Base-by-base conservation (phyloP, 352 stramenopile genomes). In the Phytophthora megakarya region DNA sequence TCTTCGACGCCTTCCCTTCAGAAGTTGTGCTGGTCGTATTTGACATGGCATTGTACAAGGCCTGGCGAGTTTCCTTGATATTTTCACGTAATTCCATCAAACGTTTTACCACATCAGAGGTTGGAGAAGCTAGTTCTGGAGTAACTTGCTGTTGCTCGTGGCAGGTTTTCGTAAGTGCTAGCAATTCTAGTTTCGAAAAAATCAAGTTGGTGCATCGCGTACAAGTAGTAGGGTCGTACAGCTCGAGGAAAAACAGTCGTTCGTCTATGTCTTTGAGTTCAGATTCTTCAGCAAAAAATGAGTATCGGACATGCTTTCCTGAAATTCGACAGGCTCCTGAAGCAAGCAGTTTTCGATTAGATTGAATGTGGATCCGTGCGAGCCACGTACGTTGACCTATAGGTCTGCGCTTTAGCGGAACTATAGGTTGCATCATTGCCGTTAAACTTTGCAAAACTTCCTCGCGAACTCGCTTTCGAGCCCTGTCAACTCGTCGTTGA, bases 141-240 rank as follows among this genome's bases (percentile, higher is more conserved):
- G 84, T 50, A 5, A 60, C 22, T 33, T 65, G 51, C 1, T 86
- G 69, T 32, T 81, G 73, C 9, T 75, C 71, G 12, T 86, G 77
- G 10, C 60, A 45, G 7, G 16, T n/a, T 51, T 87, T 87, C 13
- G 80, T 77, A 22, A 87, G 52, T 1, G 64, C 47, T 2, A 89
- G 51, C 61, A 63, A 81, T 39, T 84, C 75, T 5, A 89, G 59
- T 15, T 69, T 70, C 2, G 54, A 61, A 7, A 87, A 33, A 5
- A 68, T 19, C 6, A 87, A 45, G 19, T 3, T 52, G 7, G 37
- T 25, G 11, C 39, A 62, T 0, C 32, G 23, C 12, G 23, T 52
- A 28, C 57, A 75, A 12, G 53, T 54, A 0, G 15, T 3, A 1
- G 67, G 54, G 25, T 89, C 69, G 43, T 89, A 89, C 15, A 89